Evolutionary conservation across 306 rosid genomes (phyloP).

Genomic region (Vigna mungo): DNA sequence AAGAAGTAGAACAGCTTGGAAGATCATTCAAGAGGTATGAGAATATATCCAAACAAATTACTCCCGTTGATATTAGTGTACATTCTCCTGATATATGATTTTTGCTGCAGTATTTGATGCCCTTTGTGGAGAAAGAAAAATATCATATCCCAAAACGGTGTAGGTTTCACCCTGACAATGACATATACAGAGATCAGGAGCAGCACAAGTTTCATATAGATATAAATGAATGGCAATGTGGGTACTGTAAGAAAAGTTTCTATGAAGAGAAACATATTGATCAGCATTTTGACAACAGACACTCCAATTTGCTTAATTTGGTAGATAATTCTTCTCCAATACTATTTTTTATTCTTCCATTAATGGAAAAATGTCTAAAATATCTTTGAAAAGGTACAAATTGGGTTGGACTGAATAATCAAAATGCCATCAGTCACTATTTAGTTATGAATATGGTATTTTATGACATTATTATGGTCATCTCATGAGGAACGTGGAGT

Average conservation of each 20-base stretch:
- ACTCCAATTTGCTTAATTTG: conserved; percentile 67
- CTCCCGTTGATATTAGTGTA: conserved; percentile 24
- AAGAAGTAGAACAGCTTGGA: conserved; percentile 66
- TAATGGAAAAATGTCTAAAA: conserved; percentile 14
- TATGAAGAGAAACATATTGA: conserved; percentile 70
- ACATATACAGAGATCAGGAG: conserved; percentile 67
- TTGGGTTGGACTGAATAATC: conserved; percentile 1
- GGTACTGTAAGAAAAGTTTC: conserved; percentile 61
- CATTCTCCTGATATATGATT: conserved; percentile 32
- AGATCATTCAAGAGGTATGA: conserved; percentile 64
- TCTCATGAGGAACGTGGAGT: conserved; percentile 12
- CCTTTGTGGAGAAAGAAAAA: conserved; percentile 61
- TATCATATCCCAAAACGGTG: conserved; percentile 56
- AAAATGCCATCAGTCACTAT: conserved; percentile 11
- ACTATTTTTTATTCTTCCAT: conserved; percentile 24
- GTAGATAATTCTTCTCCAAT: conserved; percentile 49
- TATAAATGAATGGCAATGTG: conserved; percentile 63
- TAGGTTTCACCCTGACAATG: conserved; percentile 60
- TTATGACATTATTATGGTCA: conserved; percentile 5
- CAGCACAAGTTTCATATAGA: conserved; percentile 55
- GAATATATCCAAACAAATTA: conserved; percentile 17
- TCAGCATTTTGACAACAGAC: conserved; percentile 80
- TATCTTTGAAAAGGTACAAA: not conserved
- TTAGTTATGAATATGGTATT: conserved; percentile 2
- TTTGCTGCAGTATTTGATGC: conserved; percentile 58